Evolutionary conservation across 768 basidiomycete genomes (phyloP).

Genomic region (Lactarius evosmus): DNA sequence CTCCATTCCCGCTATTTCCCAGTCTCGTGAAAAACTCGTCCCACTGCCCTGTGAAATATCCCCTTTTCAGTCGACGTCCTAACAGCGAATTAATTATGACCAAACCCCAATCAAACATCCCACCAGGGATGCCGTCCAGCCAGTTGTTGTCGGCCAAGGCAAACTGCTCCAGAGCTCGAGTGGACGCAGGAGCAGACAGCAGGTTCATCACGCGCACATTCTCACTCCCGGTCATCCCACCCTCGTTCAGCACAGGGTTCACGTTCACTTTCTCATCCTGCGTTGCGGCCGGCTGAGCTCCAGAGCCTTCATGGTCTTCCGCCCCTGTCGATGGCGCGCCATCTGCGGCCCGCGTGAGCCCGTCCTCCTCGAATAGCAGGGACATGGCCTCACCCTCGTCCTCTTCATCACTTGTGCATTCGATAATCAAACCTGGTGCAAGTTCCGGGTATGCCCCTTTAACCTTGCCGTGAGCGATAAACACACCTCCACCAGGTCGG

Average conservation of each 20-base stretch:
- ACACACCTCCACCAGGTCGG: conserved; percentile 85
- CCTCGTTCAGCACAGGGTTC: conserved; percentile 70
- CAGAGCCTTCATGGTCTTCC: conserved; percentile 4
- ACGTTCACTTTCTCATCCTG: conserved; percentile 49
- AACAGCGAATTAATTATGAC: conserved; percentile 17
- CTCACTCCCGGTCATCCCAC: conserved; percentile 34
- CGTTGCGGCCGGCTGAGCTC: conserved; percentile 54
- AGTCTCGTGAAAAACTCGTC: conserved; percentile 70
- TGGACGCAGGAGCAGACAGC: conserved; percentile 52
- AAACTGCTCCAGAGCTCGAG: conserved; percentile 52
- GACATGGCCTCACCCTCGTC: conserved; percentile 26
- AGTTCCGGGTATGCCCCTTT: conserved; percentile 39
- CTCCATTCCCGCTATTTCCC: conserved; percentile 10
- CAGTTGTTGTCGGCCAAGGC: conserved; percentile 65
- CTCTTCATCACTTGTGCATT: conserved; percentile 40
- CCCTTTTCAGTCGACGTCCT: conserved; percentile 14
- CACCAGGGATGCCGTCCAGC: conserved; percentile 74
- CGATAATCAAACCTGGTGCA: conserved; percentile 54
- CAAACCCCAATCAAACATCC: conserved; percentile 87
- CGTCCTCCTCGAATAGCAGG: conserved; percentile 13
- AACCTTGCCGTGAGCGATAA: conserved; percentile 50
- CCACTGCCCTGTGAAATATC: conserved; percentile 61
- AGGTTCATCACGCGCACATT: conserved; percentile 78
- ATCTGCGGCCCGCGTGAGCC: conserved; percentile 21
- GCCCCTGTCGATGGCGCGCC: conserved; percentile 14